A percentile compares a stretch with the other conserved stretches of the same genome.
Conservation (phyloP, 2,329 filamentous ascomycete species). For the Monosporascus sp. region DNA sequence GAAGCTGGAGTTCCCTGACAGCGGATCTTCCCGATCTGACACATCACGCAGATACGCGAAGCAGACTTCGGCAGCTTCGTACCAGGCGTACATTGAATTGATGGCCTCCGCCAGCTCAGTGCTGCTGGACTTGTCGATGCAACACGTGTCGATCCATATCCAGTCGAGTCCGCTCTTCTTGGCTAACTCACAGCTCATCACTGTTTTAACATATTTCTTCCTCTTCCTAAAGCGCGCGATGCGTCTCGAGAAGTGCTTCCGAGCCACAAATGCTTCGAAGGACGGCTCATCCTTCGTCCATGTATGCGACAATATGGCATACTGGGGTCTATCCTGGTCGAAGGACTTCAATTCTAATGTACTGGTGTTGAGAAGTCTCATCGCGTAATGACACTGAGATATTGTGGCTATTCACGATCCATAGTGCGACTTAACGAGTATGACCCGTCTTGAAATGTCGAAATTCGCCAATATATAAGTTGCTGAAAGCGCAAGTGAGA, state of each 20-base stretch:
- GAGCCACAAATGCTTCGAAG: not conserved
- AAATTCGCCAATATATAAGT: too few relatives aligned
- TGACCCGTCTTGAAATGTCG: too few relatives aligned
- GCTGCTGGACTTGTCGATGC: constrained; percentile 1
- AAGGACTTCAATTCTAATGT: not conserved
- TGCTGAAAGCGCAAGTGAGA: too few relatives aligned
- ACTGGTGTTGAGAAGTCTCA: not conserved
- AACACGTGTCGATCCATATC: not conserved
- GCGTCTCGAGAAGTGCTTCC: not conserved
- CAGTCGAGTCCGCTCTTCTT: not conserved
- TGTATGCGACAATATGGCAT: constrained; percentile 13
- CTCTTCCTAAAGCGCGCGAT: not conserved
- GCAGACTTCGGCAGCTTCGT: not conserved
- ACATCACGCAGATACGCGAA: not conserved
- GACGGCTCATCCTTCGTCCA: constrained; percentile 1
- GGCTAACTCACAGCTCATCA: not conserved
- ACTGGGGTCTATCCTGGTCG: constrained; percentile 2
- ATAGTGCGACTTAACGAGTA: too few relatives aligned
- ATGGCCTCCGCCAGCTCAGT: not conserved
- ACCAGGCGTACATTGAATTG: not conserved
- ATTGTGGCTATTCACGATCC: too few relatives aligned
- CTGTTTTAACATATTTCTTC: not conserved
- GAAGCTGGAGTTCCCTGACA: not conserved
- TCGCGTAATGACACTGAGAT: not conserved
- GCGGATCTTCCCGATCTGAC: not conserved